Evolutionary conservation across 2,329 filamentous ascomycete species (phyloP).

Genomic region (Colletotrichum musae): DNA sequence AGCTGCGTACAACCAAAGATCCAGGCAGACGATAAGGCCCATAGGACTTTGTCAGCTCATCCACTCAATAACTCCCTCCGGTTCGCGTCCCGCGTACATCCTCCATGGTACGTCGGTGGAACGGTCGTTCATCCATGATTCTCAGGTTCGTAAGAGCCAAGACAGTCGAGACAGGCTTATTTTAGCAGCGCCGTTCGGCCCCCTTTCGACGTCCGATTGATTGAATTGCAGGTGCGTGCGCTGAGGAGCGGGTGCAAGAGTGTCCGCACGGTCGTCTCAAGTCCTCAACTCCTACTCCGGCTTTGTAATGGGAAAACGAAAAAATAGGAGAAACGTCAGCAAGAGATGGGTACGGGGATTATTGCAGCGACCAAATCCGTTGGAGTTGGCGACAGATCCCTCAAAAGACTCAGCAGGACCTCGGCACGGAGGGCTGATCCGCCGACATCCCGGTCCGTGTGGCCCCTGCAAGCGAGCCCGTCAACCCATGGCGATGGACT

Average conservation of each 20-base stretch:
- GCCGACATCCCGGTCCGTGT: constrained; percentile 27
- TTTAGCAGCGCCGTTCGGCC: not conserved
- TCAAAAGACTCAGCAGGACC: constrained; percentile 15
- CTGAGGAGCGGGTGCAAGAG: not conserved
- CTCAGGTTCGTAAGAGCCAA: too few species aligned
- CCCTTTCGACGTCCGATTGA: constrained; percentile 16
- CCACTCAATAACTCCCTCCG: not conserved
- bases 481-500: constrained; percentile 14
- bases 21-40: constrained; percentile 25
- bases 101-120: constrained; percentile 19
- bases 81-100: too few species aligned
- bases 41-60: not conserved
- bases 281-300: not conserved
- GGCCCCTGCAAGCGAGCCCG: constrained; percentile 21
- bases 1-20: constrained; percentile 16
- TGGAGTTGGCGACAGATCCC: constrained; percentile 27
- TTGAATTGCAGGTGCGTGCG: constrained; percentile 10
- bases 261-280: constrained; percentile 21
- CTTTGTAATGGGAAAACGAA: constrained; percentile 29
- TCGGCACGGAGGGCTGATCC: constrained; percentile 34
- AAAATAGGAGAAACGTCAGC: not conserved
- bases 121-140: not conserved
- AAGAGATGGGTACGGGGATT: not conserved
- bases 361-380: constrained; percentile 28
- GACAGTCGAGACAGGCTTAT: constrained; percentile 1